phyloP scores from a whole-genome alignment of 2,329 filamentous ascomycete genomes.

The Neofusicoccum sp. region DNA sequence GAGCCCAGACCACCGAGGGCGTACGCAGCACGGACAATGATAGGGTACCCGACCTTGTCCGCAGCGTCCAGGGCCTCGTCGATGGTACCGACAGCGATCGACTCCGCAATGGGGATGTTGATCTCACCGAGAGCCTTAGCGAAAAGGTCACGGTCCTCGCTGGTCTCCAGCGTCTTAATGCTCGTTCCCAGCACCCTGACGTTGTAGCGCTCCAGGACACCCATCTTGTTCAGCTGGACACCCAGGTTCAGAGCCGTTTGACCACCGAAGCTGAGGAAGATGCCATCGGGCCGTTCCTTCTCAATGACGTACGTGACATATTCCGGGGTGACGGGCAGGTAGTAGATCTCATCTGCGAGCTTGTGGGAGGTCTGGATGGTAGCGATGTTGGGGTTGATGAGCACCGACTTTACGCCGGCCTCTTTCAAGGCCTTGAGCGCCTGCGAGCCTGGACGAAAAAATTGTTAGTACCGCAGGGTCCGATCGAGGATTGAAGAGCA shows the following conservation, averaged over 20 bases:
- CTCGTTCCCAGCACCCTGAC: constrained; percentile 95
- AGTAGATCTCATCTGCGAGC: constrained; percentile 96
- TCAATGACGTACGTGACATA: constrained; percentile 98
- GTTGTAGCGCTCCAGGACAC: constrained; percentile 90
- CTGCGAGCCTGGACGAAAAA: constrained; percentile 72
- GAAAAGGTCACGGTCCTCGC: constrained; percentile 94
- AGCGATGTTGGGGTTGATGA: constrained; percentile 97
- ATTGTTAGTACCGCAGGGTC: not conserved
- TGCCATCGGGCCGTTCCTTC: constrained; percentile 90
- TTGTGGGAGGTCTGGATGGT: constrained; percentile 97
- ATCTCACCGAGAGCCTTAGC: constrained; percentile 95
- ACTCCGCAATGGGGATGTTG: constrained; percentile 94
- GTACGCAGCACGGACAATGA: constrained; percentile 96
- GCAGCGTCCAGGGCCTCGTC: constrained; percentile 91
- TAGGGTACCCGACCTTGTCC: constrained; percentile 85
- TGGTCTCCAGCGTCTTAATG: constrained; percentile 89
- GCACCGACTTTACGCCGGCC: constrained; percentile 83
- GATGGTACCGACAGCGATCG: constrained; percentile 84
- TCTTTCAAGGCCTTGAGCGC: constrained; percentile 96
- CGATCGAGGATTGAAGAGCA: too few relatives aligned
- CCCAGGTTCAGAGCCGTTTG: constrained; percentile 96
- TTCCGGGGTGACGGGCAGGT: constrained; percentile 94
- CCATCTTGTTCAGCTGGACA: constrained; percentile 95
- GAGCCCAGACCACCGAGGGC: constrained; percentile 94
- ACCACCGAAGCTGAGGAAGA: constrained; percentile 95